Conservation (phyloP, 768 basidiomycete species). For the Termitomyces heimii region DNA sequence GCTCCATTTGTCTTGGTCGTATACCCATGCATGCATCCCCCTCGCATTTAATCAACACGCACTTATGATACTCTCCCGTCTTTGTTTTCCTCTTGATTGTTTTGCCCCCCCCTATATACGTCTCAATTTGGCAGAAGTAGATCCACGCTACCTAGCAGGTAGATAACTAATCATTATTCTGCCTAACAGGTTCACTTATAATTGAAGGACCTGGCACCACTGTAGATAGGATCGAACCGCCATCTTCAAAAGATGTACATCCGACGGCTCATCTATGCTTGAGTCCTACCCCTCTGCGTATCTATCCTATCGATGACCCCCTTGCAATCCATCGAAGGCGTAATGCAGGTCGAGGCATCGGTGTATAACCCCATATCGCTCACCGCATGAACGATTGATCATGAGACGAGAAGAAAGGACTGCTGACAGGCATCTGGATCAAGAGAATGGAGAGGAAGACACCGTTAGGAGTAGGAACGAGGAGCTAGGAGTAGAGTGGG, state of each 20-base stretch:
- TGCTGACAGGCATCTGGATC: constrained; percentile 3
- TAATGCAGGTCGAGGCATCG: not conserved
- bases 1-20: not conserved
- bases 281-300: not conserved
- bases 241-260: not conserved
- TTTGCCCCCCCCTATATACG: not conserved
- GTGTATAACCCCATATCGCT: not conserved
- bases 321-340: not conserved
- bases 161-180: not conserved
- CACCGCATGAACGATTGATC: not conserved
- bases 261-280: too few relatives aligned
- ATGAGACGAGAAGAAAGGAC: constrained; percentile 1
- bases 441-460: not conserved
- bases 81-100: not conserved
- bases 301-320: not conserved
- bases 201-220: not conserved
- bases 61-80: not conserved
- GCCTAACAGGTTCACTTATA: too few relatives aligned
- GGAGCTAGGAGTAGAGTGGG: not conserved
- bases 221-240: constrained; percentile 1
- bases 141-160: not conserved
- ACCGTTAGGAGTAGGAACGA: not conserved
- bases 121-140: not conserved
- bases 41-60: not conserved
- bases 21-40: not conserved